Percentiles rank a stretch among this genome's conserved stretches.
Evolutionary conservation across 768 basidiomycete genomes (phyloP).

Genomic region (Pulveroboletus sp.): DNA sequence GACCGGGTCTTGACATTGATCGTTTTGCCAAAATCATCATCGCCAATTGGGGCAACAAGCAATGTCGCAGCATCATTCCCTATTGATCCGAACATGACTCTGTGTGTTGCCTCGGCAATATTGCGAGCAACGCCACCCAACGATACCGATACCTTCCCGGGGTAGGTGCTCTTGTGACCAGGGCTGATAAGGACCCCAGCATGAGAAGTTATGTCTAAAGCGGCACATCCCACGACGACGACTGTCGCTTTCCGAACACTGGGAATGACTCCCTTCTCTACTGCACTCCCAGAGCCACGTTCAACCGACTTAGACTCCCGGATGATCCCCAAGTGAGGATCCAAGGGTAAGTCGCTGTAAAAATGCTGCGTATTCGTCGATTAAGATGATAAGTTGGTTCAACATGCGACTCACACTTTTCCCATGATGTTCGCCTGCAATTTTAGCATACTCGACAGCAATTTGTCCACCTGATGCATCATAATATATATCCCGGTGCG

Average conservation of each 20-base stretch:
- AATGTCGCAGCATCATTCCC: conserved; percentile 36
- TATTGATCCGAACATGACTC: conserved; percentile 41
- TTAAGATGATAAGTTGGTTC: background rate
- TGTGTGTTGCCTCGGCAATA: conserved; percentile 84
- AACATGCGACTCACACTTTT: conserved; percentile 14
- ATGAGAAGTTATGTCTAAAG: conserved; percentile 79
- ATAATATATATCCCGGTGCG: background rate
- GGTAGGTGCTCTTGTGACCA: conserved; percentile 66
- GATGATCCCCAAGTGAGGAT: background rate
- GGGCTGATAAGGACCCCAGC: conserved; percentile 32
- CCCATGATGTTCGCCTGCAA: conserved; percentile 29
- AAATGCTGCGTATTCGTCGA: conserved; percentile 10
- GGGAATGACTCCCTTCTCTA: background rate
- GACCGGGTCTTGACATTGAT: conserved; percentile 51
- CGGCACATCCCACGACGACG: conserved; percentile 79
- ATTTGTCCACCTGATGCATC: conserved; percentile 63
- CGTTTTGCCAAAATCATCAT: conserved; percentile 72
- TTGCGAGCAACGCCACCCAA: conserved; percentile 95
- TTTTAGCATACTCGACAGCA: conserved; percentile 65
- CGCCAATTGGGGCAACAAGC: conserved; percentile 71
- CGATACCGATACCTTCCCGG: conserved; percentile 67
- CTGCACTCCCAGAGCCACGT: background rate
- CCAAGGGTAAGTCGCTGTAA: background rate
- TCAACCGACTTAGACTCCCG: background rate
- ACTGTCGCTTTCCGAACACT: conserved; percentile 40